phyloP scores from a whole-genome alignment of 2,329 filamentous ascomycete species.

The Capronia coronata region DNA sequence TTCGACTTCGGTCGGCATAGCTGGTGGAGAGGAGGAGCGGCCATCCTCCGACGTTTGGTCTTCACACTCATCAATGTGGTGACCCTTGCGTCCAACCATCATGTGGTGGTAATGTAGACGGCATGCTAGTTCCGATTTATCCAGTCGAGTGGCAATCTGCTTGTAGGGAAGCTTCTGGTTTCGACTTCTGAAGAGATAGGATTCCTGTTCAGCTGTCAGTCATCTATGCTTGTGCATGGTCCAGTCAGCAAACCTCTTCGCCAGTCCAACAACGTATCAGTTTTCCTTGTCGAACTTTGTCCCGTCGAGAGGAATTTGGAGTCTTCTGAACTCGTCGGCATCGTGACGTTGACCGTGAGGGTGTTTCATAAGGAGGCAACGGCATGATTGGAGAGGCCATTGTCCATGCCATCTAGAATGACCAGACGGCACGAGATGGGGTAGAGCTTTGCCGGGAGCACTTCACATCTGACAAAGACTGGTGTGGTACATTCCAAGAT shows the following conservation, averaged over 20 bases:
- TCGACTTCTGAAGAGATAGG: conserved; percentile 75
- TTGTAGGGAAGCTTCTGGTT: conserved; percentile 88
- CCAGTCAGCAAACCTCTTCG: conserved; percentile 60
- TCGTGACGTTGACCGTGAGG: conserved; percentile 57
- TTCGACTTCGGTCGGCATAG: background rate
- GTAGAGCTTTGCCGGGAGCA: background rate
- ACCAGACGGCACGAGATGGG: background rate
- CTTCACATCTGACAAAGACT: background rate
- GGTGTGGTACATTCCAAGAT: background rate
- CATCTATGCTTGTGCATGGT: conserved; percentile 1
- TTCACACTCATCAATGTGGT: conserved; percentile 14
- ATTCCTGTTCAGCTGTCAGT: conserved; percentile 51
- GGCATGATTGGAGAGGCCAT: conserved; percentile 12
- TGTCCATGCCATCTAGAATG: conserved; percentile 25
- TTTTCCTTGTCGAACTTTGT: conserved; percentile 22
- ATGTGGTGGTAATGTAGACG: conserved; percentile 83
- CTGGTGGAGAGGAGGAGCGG: conserved; percentile 5
- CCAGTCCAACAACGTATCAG: conserved; percentile 67
- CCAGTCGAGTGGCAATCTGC: conserved; percentile 75
- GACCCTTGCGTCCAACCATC: conserved; percentile 48
- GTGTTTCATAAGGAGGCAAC: conserved; percentile 37
- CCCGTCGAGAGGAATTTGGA: conserved; percentile 11
- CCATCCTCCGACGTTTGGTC: conserved; percentile 15
- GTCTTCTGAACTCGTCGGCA: conserved; percentile 64
- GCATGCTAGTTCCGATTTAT: conserved; percentile 83